phyloP scores from a whole-genome alignment of 768 basidiomycete species.

The Mycena vitilis region DNA sequence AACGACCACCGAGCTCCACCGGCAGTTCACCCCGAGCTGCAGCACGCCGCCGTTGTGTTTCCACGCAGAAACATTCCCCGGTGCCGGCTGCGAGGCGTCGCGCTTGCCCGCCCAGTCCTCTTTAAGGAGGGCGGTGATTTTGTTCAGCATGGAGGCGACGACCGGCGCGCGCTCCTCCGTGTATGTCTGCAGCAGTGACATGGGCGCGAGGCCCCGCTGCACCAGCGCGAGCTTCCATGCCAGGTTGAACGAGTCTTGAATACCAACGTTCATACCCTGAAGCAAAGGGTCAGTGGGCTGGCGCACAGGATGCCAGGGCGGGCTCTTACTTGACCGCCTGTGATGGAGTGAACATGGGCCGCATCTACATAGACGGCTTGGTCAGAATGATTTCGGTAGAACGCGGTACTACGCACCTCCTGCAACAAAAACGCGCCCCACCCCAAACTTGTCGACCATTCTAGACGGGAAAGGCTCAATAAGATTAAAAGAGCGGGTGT shows the following conservation, averaged over 20 bases:
- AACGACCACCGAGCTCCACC: slow-evolving; percentile 48
- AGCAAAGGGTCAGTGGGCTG: background rate
- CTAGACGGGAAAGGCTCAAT: slow-evolving; percentile 6
- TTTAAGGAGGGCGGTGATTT: slow-evolving; percentile 37
- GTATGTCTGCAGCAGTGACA: slow-evolving; percentile 40
- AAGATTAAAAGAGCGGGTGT: background rate
- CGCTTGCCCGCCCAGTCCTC: slow-evolving; percentile 47
- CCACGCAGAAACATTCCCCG: slow-evolving; percentile 22
- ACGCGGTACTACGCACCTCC: slow-evolving; percentile 46
- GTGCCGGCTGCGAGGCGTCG: slow-evolving; percentile 38
- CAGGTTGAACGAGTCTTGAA: slow-evolving; percentile 41
- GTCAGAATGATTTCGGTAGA: background rate
- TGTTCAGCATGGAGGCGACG: slow-evolving; percentile 42
- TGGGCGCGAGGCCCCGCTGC: slow-evolving; percentile 35
- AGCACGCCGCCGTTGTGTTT: slow-evolving; percentile 39
- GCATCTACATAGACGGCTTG: slow-evolving; percentile 35
- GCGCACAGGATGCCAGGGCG: slow-evolving; percentile 32
- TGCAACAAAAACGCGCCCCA: slow-evolving; percentile 55
- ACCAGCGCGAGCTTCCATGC: slow-evolving; percentile 42
- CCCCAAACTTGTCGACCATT: slow-evolving; percentile 54
- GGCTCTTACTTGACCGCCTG: slow-evolving; percentile 38
- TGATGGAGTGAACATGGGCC: slow-evolving; percentile 41
- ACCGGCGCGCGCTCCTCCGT: slow-evolving; percentile 41
- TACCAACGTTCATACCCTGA: slow-evolving; percentile 31
- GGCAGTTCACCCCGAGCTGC: slow-evolving; percentile 50